Base-by-base conservation (phyloP, 2,329 filamentous ascomycete genomes). In the Apiospora koreana region DNA sequence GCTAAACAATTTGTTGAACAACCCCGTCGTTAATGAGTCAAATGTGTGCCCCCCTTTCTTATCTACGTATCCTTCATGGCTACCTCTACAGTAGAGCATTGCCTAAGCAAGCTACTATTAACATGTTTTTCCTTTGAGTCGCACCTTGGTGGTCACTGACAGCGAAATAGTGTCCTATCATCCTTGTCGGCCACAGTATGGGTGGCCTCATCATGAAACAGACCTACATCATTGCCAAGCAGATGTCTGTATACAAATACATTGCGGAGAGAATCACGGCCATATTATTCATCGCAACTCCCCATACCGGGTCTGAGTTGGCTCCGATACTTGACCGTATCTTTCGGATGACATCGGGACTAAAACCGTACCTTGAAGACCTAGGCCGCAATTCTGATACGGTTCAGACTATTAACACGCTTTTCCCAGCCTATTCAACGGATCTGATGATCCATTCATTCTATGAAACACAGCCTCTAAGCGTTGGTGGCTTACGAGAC, bases 101-200 rank as follows among this genome's bases (percentile, higher is more conserved):
- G n/a, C n/a, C n/a, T n/a, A n/a, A n/a, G n/a, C n/a, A n/a, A n/a
- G n/a, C n/a, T n/a, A n/a, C n/a, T n/a, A n/a, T n/a, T n/a, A n/a
- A n/a, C n/a, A n/a, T n/a, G n/a, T n/a, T n/a, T n/a, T 35, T 35
- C 8, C 35, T 35, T 48, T n/a, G 45, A 28, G 12, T 48, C 6
- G 10, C 8, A 5, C 10, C 4, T 4, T 21, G 16, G 18, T 18
- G 18, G 7, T 46, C 5, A 43, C 35, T 46, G 10, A 25, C 43
- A 1, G 14, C 31, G 5, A 71, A n/a, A 68, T 25, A 73, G 66
- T 75, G 73, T 7, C 73, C 71, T 1, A 77, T 81, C 8, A 73
- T 81, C 4, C 71, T 77, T n/a, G 71, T 81, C 18, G 80, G 77
- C 2, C 80, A 82, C 69, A 81, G 79, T 43, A 77, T 82, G 74